A percentile compares a stretch with the other conserved stretches of the same genome.
Conservation (phyloP, 352 stramenopile species). For the Globisporangium parvum region DNA sequence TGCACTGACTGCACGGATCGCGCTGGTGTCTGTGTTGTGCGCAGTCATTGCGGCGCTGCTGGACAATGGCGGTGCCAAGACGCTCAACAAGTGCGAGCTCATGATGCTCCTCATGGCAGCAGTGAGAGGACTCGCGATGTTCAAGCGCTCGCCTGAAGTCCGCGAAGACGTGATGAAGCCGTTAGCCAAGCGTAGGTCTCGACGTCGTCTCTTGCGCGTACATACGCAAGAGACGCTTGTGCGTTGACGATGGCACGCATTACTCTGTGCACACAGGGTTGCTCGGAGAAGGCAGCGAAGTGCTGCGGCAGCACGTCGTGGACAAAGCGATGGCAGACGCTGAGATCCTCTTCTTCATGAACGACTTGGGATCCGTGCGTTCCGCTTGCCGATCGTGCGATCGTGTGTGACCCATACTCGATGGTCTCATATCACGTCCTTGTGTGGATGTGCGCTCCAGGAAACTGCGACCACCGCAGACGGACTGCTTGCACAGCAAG, state of each 20-base stretch:
- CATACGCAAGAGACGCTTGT: too few relatives aligned
- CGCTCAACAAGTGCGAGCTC: slow-evolving; percentile 55
- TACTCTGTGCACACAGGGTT: slow-evolving; percentile 23
- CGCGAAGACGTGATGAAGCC: slow-evolving; percentile 30
- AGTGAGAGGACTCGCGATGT: slow-evolving; percentile 42
- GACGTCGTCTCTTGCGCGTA: neutral
- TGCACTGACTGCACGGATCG: neutral
- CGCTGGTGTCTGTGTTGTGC: neutral
- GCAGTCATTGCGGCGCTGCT: slow-evolving; percentile 53
- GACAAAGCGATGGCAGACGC: slow-evolving; percentile 57
- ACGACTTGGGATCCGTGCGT: slow-evolving; percentile 52
- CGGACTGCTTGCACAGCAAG: slow-evolving; percentile 40
- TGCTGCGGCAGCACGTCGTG: slow-evolving; percentile 32
- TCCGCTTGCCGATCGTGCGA: neutral
- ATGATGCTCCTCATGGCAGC: slow-evolving; percentile 47
- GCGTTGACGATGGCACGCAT: too few relatives aligned
- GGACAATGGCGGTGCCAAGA: slow-evolving; percentile 55
- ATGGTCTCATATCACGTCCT: neutral
- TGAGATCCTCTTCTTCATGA: slow-evolving; percentile 76
- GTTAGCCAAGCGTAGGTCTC: slow-evolving; percentile 36
- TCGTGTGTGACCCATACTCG: neutral
- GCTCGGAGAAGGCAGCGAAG: slow-evolving; percentile 35
- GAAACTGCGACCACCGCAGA: slow-evolving; percentile 36
- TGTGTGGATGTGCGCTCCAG: slow-evolving; percentile 11
- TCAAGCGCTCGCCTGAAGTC: slow-evolving; percentile 29